Evolutionary conservation across 352 stramenopile species (phyloP), one percentile per base, ranked within the genome.

Genomic region (Elongisporangium prolatum): DNA sequence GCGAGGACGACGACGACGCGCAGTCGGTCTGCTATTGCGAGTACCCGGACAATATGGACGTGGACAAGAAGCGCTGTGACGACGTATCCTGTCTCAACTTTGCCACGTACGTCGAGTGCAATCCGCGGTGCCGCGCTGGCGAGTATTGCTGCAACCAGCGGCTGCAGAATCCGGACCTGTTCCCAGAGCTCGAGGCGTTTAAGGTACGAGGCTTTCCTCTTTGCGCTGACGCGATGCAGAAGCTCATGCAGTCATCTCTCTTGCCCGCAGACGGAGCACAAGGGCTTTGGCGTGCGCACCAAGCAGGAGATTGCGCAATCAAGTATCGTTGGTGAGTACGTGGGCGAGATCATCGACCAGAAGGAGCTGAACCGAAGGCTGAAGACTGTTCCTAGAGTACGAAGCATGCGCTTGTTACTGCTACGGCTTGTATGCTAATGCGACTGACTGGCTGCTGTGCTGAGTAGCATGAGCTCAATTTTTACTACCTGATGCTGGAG

Each of bases 261-360:
- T 17, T 37, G 49, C 50, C 3, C 21, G n/a, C 17, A 86, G 67
- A 95, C 86, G 0, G 64, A 86, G 52, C 56, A 84, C 24, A 97
- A 97, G 60, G 89, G 89, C 17, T 96, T 84, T 68, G 89, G 89
- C 22, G 84, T 97, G 21, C 76, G 84, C 6, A 84, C 87, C 3
- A 63, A 61, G 1, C 60, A 90, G 38, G 59, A 71, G 9, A 91
- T 97, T 47, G n/a, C 61, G 7, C 75, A 82, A 24, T 71, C 78
- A 0, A 75, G 60, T 11, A 80, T 97, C 51, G 77, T 97, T 20
- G 89, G 90, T 34, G 91, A 97, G 56, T 97, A 97, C 67, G 85
- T 97, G 20, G 91, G 91, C 21, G 91, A 97, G 68, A 88, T 97
- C 53, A 97, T 97, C 57, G 84, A 92, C 66, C 77, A 96, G 56